Base-by-base conservation (phyloP, 2,329 filamentous ascomycete genomes). In the Fusarium sacchari region DNA sequence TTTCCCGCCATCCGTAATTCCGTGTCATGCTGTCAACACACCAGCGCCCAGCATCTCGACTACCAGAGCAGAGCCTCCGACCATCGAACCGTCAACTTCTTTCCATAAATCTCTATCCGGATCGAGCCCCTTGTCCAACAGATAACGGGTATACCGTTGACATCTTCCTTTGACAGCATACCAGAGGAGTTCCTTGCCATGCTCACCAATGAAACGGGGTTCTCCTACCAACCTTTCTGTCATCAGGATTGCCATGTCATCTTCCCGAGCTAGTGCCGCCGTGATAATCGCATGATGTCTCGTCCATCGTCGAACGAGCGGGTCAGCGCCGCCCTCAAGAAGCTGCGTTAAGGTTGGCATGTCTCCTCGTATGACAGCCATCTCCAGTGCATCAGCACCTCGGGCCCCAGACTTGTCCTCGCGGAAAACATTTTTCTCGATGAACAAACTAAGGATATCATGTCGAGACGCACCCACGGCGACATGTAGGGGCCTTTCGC, bases 211-310 rank as follows among this genome's bases (percentile, higher is more conserved):
- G 4, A 32, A 17, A 3, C 43, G 39, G 2, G 28, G 10, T 7
- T n/a, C 3, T 13, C 15, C 26, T 5, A 8, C 12, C 3, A 68
- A 18, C 1, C n/a, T 10, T 8, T 60, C 49, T 2, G 57, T 50
- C n/a, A 72, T 34, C 1, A 34, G 26, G 10, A 69, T 50, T 1
- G 69, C 58, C 15, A 60, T 55, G 0, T 58, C 58, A 20, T 69
- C 55, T 6, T 44, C 32, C 1, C 32, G 10, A 5, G 22, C 3
- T 5, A 24, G 18, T 9, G 49, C 24, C 5, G 58, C 69, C 4
- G 58, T 50, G 40, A 72, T 72, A 20, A 57, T 55, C 8, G 58
- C 36, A 28, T 58, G 67, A 7, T 36, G 42, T 4, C 49, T 56
- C 3, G 53, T 40, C 42, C 40, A 34, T 5, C 46, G 43, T 2